These are phyloP conservation scores for Linderniella brevidens DNA, from an alignment of 257 asterid genomes.

Conservation along the genomic window DNA sequence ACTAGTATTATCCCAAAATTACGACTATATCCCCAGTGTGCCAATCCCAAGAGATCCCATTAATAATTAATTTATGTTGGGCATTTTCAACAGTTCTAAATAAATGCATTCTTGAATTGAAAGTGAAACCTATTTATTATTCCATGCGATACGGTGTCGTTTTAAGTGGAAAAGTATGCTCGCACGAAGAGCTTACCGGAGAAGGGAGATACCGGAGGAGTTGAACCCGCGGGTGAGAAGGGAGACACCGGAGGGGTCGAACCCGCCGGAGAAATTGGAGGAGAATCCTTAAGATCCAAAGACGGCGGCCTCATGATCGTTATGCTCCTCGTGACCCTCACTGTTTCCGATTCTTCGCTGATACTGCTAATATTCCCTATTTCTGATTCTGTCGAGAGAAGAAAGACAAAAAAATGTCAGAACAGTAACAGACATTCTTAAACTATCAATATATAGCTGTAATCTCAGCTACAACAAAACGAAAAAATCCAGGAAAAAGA, in stretches of 20 bases:
- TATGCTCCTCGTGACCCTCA: constrained; percentile 80
- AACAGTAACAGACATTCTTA: too few relatives aligned
- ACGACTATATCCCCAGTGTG: too few relatives aligned
- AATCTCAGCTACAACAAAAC: too few relatives aligned
- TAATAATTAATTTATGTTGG: too few relatives aligned
- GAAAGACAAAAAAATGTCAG: not conserved
- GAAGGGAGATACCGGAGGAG: constrained; percentile 39
- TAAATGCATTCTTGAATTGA: not conserved
- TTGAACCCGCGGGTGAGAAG: constrained; percentile 41
- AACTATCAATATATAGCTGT: too few relatives aligned
- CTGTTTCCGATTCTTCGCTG: constrained; percentile 13
- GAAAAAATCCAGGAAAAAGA: too few relatives aligned
- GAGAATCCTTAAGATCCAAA: constrained; percentile 35
- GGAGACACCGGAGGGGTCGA: constrained; percentile 91
- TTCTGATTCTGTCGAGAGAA: constrained; percentile 14
- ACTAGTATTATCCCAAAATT: too few relatives aligned
- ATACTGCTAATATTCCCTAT: too few relatives aligned
- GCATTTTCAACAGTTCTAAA: too few relatives aligned
- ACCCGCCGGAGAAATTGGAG: constrained; percentile 74
- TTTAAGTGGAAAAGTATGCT: not conserved
- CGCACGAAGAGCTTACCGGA: constrained; percentile 35
- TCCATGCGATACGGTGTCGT: not conserved
- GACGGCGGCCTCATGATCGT: constrained; percentile 69
- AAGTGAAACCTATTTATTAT: not conserved
- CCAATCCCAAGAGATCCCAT: too few relatives aligned